phyloP scores from a whole-genome alignment of 139 green algal genomes.

The Tetradesmus lagerheimii region DNA sequence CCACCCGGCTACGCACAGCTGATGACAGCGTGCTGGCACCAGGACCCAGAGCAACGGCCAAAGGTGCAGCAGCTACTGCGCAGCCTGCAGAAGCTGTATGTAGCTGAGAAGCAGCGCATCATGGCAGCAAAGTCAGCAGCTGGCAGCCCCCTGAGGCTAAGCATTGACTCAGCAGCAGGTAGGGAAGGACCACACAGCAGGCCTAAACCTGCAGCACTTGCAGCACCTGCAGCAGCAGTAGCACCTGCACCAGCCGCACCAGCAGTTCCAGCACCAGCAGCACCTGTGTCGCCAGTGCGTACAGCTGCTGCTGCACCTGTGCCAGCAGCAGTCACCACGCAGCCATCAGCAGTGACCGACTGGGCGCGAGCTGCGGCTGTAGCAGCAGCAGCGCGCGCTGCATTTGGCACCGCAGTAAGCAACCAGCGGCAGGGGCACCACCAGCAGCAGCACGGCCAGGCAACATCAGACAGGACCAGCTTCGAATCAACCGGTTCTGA shows the following conservation, averaged over 20 bases:
- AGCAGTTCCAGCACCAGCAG: background rate
- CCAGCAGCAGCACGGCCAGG: background rate
- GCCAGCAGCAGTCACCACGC: background rate
- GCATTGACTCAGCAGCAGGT: background rate
- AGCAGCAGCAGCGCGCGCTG: background rate
- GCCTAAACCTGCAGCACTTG: background rate
- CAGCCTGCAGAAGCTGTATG: conserved; percentile 42
- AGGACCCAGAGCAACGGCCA: conserved; percentile 41
- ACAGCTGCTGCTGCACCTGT: background rate
- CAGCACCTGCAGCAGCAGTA: background rate
- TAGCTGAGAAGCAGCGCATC: conserved; percentile 14
- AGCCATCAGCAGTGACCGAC: background rate
- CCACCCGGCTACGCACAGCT: conserved; percentile 49
- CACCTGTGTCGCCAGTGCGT: background rate
- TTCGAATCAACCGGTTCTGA: background rate
- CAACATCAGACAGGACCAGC: background rate
- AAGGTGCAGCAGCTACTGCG: conserved; percentile 34
- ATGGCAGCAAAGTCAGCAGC: background rate
- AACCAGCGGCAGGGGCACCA: background rate
- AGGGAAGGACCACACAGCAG: background rate
- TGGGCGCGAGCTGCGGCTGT: background rate
- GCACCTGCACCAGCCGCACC: background rate
- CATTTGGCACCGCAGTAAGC: background rate
- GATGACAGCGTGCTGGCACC: conserved; percentile 58
- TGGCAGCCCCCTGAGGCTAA: background rate